Conservation (phyloP, 495 filamentous ascomycete genomes). For the Xylaria telfairii region DNA sequence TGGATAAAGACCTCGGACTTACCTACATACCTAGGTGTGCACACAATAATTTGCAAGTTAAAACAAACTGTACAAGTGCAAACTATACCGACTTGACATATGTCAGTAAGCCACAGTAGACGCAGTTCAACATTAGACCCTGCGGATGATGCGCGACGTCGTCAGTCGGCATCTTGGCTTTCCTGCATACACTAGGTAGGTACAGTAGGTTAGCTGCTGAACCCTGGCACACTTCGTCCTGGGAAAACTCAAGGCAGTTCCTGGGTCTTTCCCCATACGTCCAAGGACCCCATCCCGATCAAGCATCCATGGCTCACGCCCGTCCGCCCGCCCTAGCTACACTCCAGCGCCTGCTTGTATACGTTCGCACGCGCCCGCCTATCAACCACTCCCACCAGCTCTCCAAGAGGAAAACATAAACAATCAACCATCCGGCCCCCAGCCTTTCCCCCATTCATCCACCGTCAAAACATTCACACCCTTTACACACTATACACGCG, state of each 20-base stretch:
- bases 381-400: conserved; percentile 12
- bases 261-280: conserved; percentile 16
- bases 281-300: conserved; percentile 18
- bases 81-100: neutral
- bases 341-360: neutral
- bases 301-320: too few relatives aligned
- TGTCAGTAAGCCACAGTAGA: neutral
- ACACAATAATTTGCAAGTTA: neutral
- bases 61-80: neutral
- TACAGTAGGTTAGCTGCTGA: neutral
- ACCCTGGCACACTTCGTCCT: conserved; percentile 2
- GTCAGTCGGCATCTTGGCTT: neutral
- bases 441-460: conserved; percentile 17
- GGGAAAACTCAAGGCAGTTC: neutral
- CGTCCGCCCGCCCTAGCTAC: too few relatives aligned
- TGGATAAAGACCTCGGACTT: too few relatives aligned
- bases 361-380: neutral
- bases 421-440: conserved; percentile 18
- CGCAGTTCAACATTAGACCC: neutral
- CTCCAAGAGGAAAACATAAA: conserved; percentile 28
- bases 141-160: neutral
- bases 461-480: conserved; percentile 38
- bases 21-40: neutral
- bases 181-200: neutral
- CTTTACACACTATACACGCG: conserved; percentile 30